Evolutionary conservation across 2,329 filamentous ascomycete species (phyloP).

Genomic region (Claviceps capensis): DNA sequence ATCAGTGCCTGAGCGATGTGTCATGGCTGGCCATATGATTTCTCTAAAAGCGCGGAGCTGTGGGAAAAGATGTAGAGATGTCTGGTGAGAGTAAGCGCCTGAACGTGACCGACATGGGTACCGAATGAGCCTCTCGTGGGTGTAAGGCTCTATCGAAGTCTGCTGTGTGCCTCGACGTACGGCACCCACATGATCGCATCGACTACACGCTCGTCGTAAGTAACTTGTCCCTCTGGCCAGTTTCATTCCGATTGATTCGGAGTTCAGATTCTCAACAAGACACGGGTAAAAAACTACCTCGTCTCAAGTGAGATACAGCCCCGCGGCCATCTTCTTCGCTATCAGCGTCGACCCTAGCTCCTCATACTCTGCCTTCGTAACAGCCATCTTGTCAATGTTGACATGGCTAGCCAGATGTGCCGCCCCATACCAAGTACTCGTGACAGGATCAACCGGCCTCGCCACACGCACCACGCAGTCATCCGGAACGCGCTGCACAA

Average conservation of each 20-base stretch:
- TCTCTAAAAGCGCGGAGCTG: not conserved
- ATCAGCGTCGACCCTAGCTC: slow-evolving; percentile 70
- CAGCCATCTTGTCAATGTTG: slow-evolving; percentile 51
- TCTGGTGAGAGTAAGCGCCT: not conserved
- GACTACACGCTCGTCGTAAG: no score
- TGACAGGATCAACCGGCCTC: slow-evolving; percentile 57
- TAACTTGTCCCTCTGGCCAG: no score
- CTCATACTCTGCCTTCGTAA: slow-evolving; percentile 84
- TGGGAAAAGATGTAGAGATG: not conserved
- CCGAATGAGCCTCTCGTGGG: no score
- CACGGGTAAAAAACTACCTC: not conserved
- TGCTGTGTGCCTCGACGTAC: not conserved
- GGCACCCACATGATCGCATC: not conserved
- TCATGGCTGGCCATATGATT: not conserved
- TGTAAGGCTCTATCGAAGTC: not conserved
- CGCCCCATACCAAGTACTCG: slow-evolving; percentile 76
- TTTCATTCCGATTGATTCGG: no score
- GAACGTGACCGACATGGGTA: not conserved
- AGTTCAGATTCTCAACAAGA: not conserved
- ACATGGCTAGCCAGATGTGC: slow-evolving; percentile 59
- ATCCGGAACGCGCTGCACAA: slow-evolving; percentile 57
- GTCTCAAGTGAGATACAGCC: slow-evolving; percentile 4
- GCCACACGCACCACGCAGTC: slow-evolving; percentile 68
- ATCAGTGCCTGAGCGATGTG: no score
- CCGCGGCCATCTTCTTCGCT: slow-evolving; percentile 49